Evolutionary conservation across 257 asterid genomes (phyloP).

Genomic region (Solanum gracilifrons): DNA sequence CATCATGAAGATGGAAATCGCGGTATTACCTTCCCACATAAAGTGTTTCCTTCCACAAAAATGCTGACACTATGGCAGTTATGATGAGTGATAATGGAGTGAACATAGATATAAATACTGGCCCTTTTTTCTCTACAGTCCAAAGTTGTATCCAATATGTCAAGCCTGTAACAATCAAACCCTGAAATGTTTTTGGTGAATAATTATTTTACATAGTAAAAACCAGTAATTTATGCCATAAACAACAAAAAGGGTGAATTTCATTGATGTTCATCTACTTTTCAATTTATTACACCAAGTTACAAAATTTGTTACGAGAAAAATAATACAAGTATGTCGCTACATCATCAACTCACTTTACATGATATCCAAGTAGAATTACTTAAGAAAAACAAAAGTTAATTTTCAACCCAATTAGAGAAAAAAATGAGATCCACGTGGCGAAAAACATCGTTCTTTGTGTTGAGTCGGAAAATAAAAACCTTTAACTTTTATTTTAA

Average conservation of each 20-base stretch:
- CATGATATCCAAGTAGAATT: not conserved
- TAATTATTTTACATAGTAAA: not conserved
- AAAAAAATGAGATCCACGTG: not conserved
- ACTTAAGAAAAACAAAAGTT: too few species aligned
- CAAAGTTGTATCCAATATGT: slow-evolving; percentile 46
- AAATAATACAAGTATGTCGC: too few species aligned
- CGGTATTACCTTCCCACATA: slow-evolving; percentile 37
- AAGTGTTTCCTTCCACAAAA: slow-evolving; percentile 42
- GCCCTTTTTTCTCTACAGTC: slow-evolving; percentile 54
- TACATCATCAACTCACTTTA: not conserved
- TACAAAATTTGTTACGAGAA: not conserved
- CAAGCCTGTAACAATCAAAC: slow-evolving; percentile 50
- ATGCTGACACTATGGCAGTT: slow-evolving; percentile 41
- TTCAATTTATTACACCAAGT: not conserved
- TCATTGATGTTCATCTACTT: not conserved
- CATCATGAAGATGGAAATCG: not conserved
- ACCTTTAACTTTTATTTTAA: not conserved
- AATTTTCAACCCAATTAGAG: not conserved
- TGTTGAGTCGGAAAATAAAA: not conserved
- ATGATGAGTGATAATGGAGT: slow-evolving; percentile 47
- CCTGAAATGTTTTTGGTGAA: slow-evolving; percentile 22
- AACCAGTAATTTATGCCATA: not conserved
- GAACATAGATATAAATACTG: slow-evolving; percentile 45
- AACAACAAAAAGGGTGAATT: not conserved
- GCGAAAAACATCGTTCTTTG: not conserved